Conservation (phyloP, 2,329 filamentous ascomycete genomes). For the Exophiala mesophila region DNA sequence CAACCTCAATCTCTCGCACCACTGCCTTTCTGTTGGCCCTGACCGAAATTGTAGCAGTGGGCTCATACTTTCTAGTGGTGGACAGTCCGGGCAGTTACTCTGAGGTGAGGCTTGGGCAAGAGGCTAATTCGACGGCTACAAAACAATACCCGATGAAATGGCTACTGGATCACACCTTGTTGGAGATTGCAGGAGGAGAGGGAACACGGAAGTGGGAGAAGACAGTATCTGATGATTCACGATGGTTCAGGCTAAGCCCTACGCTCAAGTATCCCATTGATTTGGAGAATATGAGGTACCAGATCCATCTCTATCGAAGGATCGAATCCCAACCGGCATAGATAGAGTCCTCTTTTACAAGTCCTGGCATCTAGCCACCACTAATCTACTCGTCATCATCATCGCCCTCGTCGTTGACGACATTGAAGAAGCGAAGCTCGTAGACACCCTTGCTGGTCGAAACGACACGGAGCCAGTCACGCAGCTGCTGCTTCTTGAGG, state of each 20-base stretch:
- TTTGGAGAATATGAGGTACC: conserved; percentile 92
- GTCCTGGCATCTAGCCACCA: conserved; percentile 10
- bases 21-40: conserved; percentile 70
- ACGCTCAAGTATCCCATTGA: conserved; percentile 71
- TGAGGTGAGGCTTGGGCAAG: conserved; percentile 64
- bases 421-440: conserved; percentile 99
- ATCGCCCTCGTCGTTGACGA: conserved; percentile 95
- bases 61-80: conserved; percentile 72
- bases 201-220: conserved; percentile 60
- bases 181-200: conserved; percentile 38
- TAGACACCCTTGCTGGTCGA: conserved; percentile 97
- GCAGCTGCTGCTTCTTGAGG: conserved; percentile 99
- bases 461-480: conserved; percentile 99
- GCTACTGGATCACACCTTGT: conserved; percentile 76
- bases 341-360: too few species aligned
- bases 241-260: conserved; percentile 74
- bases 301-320: conserved; percentile 73
- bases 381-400: conserved; percentile 92
- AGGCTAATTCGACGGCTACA: conserved; percentile 31
- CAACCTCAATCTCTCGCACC: conserved; percentile 66
- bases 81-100: conserved; percentile 95
- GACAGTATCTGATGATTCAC: conserved; percentile 67
- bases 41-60: conserved; percentile 52
- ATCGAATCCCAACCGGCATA: conserved; percentile 2
- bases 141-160: conserved; percentile 88